Conservation (phyloP, 2,329 filamentous ascomycete genomes). For the Coniochaeta sp. region DNA sequence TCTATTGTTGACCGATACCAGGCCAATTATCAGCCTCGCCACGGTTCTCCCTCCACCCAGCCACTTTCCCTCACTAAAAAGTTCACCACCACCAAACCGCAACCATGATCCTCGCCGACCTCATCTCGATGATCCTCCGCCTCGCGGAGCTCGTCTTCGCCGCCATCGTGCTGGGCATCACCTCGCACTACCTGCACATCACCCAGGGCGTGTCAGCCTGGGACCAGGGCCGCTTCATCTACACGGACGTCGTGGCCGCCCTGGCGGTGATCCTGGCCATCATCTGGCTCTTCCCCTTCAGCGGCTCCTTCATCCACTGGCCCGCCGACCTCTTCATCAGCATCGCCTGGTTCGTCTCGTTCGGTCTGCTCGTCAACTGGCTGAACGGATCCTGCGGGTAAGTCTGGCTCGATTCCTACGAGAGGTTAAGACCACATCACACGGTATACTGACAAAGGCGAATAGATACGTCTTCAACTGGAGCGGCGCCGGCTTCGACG, state of each 20-base stretch:
- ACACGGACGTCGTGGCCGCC: conserved; percentile 63
- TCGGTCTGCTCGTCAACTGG: conserved; percentile 54
- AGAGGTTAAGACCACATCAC: no score
- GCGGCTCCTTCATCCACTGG: conserved; percentile 60
- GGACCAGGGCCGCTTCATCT: conserved; percentile 61
- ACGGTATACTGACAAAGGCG: conserved; percentile 5
- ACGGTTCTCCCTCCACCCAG: background rate
- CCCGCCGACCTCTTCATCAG: conserved; percentile 63
- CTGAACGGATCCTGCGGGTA: conserved; percentile 25
- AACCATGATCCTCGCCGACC: conserved; percentile 44
- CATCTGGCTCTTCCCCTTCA: conserved; percentile 67
- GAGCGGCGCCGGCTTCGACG: conserved; percentile 40
- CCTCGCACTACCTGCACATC: conserved; percentile 56
- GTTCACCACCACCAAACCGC: conserved; percentile 9
- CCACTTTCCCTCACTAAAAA: background rate
- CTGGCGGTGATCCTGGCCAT: conserved; percentile 62
- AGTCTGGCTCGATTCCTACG: conserved; percentile 17
- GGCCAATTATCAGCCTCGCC: no score
- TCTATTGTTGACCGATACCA: background rate
- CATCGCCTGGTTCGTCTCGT: conserved; percentile 61
- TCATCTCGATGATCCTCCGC: conserved; percentile 51
- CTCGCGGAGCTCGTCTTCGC: conserved; percentile 57
- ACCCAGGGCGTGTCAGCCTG: conserved; percentile 38
- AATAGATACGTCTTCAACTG: conserved; percentile 46
- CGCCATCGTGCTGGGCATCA: conserved; percentile 64